Evolutionary conservation across 1,284 basidiomycete species (phyloP).

Genomic region (Ustilago tritici): DNA sequence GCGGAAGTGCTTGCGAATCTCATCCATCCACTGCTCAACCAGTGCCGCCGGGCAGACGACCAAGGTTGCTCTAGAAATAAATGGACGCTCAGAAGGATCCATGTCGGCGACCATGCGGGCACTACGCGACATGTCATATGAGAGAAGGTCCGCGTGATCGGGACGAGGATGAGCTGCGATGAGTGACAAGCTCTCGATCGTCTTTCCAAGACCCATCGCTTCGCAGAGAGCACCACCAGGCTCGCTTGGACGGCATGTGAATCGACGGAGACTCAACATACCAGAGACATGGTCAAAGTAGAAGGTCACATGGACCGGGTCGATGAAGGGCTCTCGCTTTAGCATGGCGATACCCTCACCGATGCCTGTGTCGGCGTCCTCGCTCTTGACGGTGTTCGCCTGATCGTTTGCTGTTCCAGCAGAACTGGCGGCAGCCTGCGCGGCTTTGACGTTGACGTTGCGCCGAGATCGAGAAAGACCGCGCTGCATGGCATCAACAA

Average conservation of each 20-base stretch:
- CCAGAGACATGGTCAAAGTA: constrained; percentile 54
- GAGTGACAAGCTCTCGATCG: constrained; percentile 48
- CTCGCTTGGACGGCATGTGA: constrained; percentile 39
- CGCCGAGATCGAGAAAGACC: constrained; percentile 29
- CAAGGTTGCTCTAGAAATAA: constrained; percentile 46
- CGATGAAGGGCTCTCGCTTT: constrained; percentile 44
- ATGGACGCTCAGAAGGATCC: constrained; percentile 25
- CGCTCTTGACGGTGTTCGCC: background rate
- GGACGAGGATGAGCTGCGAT: constrained; percentile 49
- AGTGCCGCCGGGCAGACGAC: constrained; percentile 54
- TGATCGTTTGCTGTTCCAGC: background rate
- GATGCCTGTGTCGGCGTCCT: background rate
- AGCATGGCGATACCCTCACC: background rate
- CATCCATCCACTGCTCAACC: constrained; percentile 56
- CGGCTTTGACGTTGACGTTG: constrained; percentile 30
- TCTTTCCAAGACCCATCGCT: constrained; percentile 58
- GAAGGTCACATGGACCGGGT: constrained; percentile 28
- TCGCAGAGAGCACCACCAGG: constrained; percentile 59
- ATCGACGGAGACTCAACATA: constrained; percentile 40
- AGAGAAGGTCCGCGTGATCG: constrained; percentile 21
- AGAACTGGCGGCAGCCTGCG: background rate
- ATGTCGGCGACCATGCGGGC: constrained; percentile 41
- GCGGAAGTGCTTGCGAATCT: constrained; percentile 53
- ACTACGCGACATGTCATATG: constrained; percentile 44
- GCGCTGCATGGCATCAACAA: constrained; percentile 29